These are phyloP conservation scores for Aspergillus carbonarius DNA, from an alignment of 2,329 filamentous ascomycete species.

Conservation along the genomic window DNA sequence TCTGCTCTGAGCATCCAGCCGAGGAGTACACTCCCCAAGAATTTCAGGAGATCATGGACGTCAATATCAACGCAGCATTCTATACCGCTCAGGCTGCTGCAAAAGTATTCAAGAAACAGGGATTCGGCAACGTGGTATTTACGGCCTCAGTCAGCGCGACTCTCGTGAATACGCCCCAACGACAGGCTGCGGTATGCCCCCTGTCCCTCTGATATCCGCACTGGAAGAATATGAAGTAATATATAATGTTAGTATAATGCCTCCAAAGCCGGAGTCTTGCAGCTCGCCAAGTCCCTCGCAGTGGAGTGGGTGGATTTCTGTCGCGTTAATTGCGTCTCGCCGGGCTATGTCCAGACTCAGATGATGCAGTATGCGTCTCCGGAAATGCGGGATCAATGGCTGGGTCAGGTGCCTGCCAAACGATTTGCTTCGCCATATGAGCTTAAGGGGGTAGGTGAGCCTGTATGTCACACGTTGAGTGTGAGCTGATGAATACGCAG, in stretches of 20 bases:
- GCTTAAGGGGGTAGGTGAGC: constrained; percentile 36
- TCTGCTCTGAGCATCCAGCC: constrained; percentile 28
- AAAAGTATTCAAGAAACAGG: constrained; percentile 37
- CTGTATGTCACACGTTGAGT: too few relatives aligned
- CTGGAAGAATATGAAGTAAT: too few relatives aligned
- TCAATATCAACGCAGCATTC: constrained; percentile 42
- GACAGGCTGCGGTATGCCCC: constrained; percentile 31
- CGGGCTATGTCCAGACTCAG: constrained; percentile 43
- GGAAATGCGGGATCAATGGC: constrained; percentile 37
- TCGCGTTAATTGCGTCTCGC: constrained; percentile 43
- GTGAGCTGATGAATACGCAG: background rate
- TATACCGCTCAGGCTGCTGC: constrained; percentile 41
- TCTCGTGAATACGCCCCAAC: constrained; percentile 42
- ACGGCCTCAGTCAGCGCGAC: constrained; percentile 40
- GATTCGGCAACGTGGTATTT: constrained; percentile 39
- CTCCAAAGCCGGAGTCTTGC: constrained; percentile 37
- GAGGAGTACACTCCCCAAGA: constrained; percentile 40
- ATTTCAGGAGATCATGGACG: constrained; percentile 42
- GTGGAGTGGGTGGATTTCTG: constrained; percentile 42
- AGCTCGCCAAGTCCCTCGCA: constrained; percentile 40
- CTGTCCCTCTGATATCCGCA: background rate
- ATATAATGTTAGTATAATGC: constrained; percentile 33
- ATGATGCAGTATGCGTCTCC: constrained; percentile 34
- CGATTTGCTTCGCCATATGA: constrained; percentile 40
- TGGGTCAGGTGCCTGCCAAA: constrained; percentile 39